Conservation (phyloP, 2,329 filamentous ascomycete genomes). For the Arthrocladium fulminans region DNA sequence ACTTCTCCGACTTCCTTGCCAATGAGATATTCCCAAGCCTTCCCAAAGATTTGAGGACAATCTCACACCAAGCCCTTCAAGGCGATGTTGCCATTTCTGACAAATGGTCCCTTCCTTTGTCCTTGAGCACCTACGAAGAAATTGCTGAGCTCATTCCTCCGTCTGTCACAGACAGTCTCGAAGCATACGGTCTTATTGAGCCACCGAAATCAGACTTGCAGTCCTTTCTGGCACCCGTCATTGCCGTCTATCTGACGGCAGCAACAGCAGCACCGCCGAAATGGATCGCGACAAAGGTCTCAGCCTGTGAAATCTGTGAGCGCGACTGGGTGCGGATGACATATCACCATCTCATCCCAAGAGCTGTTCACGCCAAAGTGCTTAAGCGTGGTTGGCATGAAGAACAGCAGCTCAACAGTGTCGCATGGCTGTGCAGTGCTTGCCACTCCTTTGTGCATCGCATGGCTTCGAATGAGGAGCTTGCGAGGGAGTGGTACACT, state of each 20-base stretch:
- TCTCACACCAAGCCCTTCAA: constrained; percentile 53
- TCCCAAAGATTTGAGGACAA: constrained; percentile 50
- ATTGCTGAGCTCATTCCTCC: constrained; percentile 50
- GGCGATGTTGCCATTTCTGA: constrained; percentile 42
- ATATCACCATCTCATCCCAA: constrained; percentile 82
- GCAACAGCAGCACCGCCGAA: constrained; percentile 55
- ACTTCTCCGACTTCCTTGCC: constrained; percentile 75
- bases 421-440: constrained; percentile 77
- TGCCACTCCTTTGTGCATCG: constrained; percentile 78
- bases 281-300: constrained; percentile 48
- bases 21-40: constrained; percentile 58
- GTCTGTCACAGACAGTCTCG: constrained; percentile 56
- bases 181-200: constrained; percentile 55
- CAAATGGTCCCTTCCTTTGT: constrained; percentile 51
- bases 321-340: constrained; percentile 66
- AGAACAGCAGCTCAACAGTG: constrained; percentile 64
- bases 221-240: constrained; percentile 52
- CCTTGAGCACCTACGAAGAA: constrained; percentile 40
- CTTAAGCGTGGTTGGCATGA: constrained; percentile 71
- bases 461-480: constrained; percentile 65
- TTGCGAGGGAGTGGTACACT: constrained; percentile 64
- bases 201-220: constrained; percentile 37
- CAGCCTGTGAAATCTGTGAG: constrained; percentile 66
- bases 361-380: constrained; percentile 64
- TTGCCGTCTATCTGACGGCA: constrained; percentile 54